These are phyloP conservation scores for Syncephalastrum racemosum DNA, from an alignment of 371 early-diverging fungal species.

Conservation along the genomic window DNA sequence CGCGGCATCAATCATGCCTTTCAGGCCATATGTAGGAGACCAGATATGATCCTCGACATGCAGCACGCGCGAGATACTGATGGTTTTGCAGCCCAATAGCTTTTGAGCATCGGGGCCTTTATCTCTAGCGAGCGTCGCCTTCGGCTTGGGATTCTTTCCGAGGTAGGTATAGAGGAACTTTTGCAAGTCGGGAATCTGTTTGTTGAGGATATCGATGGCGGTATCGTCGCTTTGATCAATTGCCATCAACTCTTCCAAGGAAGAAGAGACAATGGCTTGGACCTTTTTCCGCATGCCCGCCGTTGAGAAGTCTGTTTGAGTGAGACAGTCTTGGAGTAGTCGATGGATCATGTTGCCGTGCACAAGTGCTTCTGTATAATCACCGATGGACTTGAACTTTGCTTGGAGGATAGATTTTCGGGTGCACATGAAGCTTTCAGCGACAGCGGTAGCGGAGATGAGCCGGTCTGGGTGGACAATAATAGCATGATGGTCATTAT, in stretches of 20 bases:
- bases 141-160: slow-evolving; percentile 15
- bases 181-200: slow-evolving; percentile 36
- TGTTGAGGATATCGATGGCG: slow-evolving; percentile 41
- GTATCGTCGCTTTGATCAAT: slow-evolving; percentile 60
- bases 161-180: slow-evolving; percentile 14
- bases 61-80: slow-evolving; percentile 68
- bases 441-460: slow-evolving; percentile 72
- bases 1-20: slow-evolving; percentile 90
- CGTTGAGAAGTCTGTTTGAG: slow-evolving; percentile 54
- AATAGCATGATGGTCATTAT: slow-evolving; percentile 50
- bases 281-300: slow-evolving; percentile 45
- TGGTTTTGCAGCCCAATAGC: slow-evolving; percentile 19
- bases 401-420: slow-evolving; percentile 76
- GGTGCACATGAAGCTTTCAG: slow-evolving; percentile 74
- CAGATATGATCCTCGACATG: slow-evolving; percentile 93
- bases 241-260: slow-evolving; percentile 64
- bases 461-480: slow-evolving; percentile 83
- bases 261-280: slow-evolving; percentile 37
- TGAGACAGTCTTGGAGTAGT: slow-evolving; percentile 68
- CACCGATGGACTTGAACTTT: slow-evolving; percentile 51
- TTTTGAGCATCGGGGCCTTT: slow-evolving; percentile 17
- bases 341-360: slow-evolving; percentile 84
- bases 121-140: slow-evolving; percentile 20
- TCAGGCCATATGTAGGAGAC: slow-evolving; percentile 91
- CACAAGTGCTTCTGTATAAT: slow-evolving; percentile 60